A percentile compares a stretch with the other conserved stretches of the same genome.
Evolutionary conservation across 345 rosid species (phyloP).

Genomic region (Populus pruinosa): DNA sequence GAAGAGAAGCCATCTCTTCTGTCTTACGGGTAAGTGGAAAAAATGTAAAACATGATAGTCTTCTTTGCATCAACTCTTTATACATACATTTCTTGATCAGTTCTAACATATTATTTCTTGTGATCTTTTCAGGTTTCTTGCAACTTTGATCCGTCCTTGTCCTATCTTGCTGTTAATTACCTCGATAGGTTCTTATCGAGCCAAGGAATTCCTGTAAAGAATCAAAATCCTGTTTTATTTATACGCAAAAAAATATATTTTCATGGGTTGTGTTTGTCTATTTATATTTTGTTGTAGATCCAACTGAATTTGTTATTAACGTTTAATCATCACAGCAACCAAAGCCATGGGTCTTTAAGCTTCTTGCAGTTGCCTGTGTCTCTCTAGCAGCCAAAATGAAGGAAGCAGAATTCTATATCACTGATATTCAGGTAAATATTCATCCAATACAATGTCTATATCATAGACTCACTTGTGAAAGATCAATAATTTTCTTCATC

Average conservation of each 20-base stretch:
- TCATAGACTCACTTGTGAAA: neutral
- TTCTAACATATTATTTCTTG: neutral
- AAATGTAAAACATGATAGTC: neutral
- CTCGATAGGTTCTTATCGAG: slow-evolving; percentile 72
- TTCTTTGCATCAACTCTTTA: neutral
- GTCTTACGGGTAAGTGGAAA: slow-evolving; percentile 40
- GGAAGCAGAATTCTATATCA: slow-evolving; percentile 40
- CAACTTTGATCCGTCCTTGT: slow-evolving; percentile 38
- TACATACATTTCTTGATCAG: neutral
- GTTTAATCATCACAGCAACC: slow-evolving; percentile 32
- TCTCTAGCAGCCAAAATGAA: slow-evolving; percentile 77
- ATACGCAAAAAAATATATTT: neutral
- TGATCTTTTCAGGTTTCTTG: slow-evolving; percentile 35
- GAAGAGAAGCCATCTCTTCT: slow-evolving; percentile 43
- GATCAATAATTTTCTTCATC: neutral
- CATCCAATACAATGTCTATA: neutral
- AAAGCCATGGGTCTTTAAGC: slow-evolving; percentile 60
- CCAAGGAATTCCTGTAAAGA: slow-evolving; percentile 54
- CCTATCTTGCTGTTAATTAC: slow-evolving; percentile 78
- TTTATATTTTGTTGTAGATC: neutral
- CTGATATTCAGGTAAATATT: slow-evolving; percentile 45
- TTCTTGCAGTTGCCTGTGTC: slow-evolving; percentile 63
- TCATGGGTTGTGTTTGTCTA: neutral
- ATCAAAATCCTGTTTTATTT: neutral
- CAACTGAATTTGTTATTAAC: neutral